Base-by-base conservation (phyloP, 2,329 filamentous ascomycete species). In the Periconia macrospinosa region DNA sequence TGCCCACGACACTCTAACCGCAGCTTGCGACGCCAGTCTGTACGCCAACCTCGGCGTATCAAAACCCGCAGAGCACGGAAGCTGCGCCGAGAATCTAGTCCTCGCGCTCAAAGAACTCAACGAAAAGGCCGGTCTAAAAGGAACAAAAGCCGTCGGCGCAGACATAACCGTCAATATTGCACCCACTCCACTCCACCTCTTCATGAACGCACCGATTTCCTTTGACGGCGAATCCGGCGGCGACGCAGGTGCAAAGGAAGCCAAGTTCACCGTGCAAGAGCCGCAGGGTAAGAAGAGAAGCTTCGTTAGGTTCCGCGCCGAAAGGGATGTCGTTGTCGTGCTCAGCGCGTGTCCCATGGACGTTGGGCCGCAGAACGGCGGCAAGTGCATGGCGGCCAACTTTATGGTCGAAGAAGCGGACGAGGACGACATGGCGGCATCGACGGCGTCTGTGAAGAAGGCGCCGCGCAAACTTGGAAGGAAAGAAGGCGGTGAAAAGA, bases 1-100 rank as follows among this genome's bases (percentile, higher is more conserved):
- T 14, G 71, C 73, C 1, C 78, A 80, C 58, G 78, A 80, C 57
- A 79, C 77, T 1, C 58, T 80, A 30, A 79, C 79, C 19, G 72
- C 78, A 3, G 78, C 78, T 2, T 80, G 78, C 58, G 78, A 80
- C 53, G 77, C 77, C 10, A 68, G 69, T 37, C 63, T 75, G 2
- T 80, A 79, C 63, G 61, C 68, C 7, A 68, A 66, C 1, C 64
- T 80, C 0, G 76, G 75, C 7, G 72, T 78, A 17, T 69, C 76
- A 5, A 71, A 76, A 40, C 78, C 76, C 57, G 76, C 74, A 27
- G 71, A 79, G 50, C 78, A 80, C 56, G 77, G 78, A 20, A 74
- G 69, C 30, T 80, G 78, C 60, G 78, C 78, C 0, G 77, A 79
- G 62, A 80, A 80, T 57, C 71, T 80, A 3, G 77, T 80, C 1